Percentiles rank a stretch among this genome's conserved stretches.
Evolutionary conservation across 345 rosid genomes (phyloP).

Genomic region (Arabidopsis arenosa): DNA sequence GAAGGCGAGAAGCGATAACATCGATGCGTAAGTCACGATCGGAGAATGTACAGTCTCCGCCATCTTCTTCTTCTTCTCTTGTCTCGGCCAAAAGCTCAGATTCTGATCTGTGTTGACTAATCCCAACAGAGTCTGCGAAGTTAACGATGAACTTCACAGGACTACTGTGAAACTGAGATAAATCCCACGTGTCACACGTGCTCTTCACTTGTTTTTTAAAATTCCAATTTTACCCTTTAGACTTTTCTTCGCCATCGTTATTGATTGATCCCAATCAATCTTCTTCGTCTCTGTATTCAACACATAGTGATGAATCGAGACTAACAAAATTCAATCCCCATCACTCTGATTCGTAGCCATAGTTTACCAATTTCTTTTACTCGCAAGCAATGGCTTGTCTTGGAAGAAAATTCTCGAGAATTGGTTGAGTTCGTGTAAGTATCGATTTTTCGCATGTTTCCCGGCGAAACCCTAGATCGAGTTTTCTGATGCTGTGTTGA

Average conservation of each 20-base stretch:
- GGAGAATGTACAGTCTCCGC: constrained; percentile 82
- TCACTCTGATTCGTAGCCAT: constrained; percentile 5
- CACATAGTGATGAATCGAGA: constrained; percentile 32
- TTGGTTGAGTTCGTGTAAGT: constrained; percentile 37
- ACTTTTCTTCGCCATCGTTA: constrained; percentile 34
- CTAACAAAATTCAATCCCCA: not conserved
- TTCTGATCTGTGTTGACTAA: constrained; percentile 31
- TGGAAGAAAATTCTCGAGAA: constrained; percentile 13
- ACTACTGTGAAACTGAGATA: not conserved
- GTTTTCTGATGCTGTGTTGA: not conserved
- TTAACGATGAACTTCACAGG: constrained; percentile 32
- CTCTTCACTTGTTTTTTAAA: not conserved
- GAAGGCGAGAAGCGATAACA: constrained; percentile 77
- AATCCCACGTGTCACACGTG: constrained; percentile 36
- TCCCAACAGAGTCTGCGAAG: constrained; percentile 32
- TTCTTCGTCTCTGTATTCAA: constrained; percentile 36
- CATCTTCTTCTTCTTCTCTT: constrained; percentile 33
- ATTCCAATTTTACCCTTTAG: constrained; percentile 31
- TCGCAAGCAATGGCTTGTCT: constrained; percentile 41
- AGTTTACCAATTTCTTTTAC: not conserved
- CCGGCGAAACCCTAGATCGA: constrained; percentile 1
- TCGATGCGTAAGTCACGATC: constrained; percentile 72
- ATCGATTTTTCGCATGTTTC: not conserved
- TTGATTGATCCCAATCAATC: constrained; percentile 13
- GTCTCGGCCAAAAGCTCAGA: constrained; percentile 5